Evolutionary conservation across 2,329 filamentous ascomycete species (phyloP).

Genomic region (Boeremia lycopersici): DNA sequence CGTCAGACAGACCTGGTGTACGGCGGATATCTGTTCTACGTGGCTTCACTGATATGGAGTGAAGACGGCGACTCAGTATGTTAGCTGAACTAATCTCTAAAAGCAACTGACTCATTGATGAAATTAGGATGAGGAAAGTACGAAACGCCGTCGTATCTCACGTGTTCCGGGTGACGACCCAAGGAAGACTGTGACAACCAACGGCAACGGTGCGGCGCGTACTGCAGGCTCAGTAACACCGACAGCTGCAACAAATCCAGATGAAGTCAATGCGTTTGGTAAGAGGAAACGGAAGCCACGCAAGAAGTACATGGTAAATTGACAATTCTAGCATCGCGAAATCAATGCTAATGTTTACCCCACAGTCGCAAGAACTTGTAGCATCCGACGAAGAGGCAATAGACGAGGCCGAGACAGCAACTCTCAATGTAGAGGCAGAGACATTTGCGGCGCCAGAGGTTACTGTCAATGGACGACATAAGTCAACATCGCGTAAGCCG

Average conservation of each 20-base stretch:
- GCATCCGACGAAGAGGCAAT: slow-evolving; percentile 33
- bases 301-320: slow-evolving; percentile 38
- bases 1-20: slow-evolving; percentile 32
- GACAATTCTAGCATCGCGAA: neutral
- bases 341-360: slow-evolving; percentile 16
- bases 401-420: slow-evolving; percentile 24
- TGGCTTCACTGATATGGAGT: slow-evolving; percentile 36
- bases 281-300: slow-evolving; percentile 38
- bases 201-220: slow-evolving; percentile 30
- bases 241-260: slow-evolving; percentile 21
- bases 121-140: slow-evolving; percentile 34
- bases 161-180: slow-evolving; percentile 31
- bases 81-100: neutral
- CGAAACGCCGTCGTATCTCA: slow-evolving; percentile 24
- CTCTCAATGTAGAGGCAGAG: slow-evolving; percentile 12
- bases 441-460: slow-evolving; percentile 18
- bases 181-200: slow-evolving; percentile 33
- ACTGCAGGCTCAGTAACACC: slow-evolving; percentile 24
- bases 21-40: slow-evolving; percentile 39
- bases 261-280: slow-evolving; percentile 28
- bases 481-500: slow-evolving; percentile 32
- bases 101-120: slow-evolving; percentile 22
- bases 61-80: slow-evolving; percentile 39
- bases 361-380: slow-evolving; percentile 40
- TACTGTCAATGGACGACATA: slow-evolving; percentile 30